A percentile compares a stretch with the other conserved stretches of the same genome.
Conservation (phyloP, 106 monocot genomes). For the Xerophyta viscosa region DNA sequence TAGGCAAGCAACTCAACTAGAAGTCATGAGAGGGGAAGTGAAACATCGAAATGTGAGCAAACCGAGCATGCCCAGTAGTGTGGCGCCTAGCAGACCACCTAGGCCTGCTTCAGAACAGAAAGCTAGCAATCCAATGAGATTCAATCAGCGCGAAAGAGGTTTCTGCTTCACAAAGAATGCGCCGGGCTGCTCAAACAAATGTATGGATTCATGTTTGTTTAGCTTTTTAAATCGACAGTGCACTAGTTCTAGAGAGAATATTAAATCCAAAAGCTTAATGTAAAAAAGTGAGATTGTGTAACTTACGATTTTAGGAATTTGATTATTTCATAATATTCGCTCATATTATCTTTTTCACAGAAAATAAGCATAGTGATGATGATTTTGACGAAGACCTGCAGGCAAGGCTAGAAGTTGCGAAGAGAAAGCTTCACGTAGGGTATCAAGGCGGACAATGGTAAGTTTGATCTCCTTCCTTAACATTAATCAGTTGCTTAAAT, state of each 20-base stretch:
- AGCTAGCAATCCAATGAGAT: neutral
- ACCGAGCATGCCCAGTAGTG: conserved; percentile 14
- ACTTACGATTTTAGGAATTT: too few relatives aligned
- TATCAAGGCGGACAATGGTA: conserved; percentile 83
- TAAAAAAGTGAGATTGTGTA: too few relatives aligned
- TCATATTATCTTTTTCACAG: too few relatives aligned
- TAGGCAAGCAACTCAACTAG: conserved; percentile 21
- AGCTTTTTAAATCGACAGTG: neutral
- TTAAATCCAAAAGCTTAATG: too few relatives aligned
- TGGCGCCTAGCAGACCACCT: conserved; percentile 18
- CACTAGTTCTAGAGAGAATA: too few relatives aligned
- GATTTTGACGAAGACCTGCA: conserved; percentile 1
- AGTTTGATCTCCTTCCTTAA: conserved; percentile 12
- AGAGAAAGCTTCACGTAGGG: conserved; percentile 67
- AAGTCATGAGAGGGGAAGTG: conserved; percentile 1
- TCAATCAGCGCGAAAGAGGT: conserved; percentile 10
- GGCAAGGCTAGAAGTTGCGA: conserved; percentile 49
- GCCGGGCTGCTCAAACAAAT: conserved; percentile 8
- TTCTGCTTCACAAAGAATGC: conserved; percentile 14
- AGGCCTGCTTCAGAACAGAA: conserved; percentile 11
- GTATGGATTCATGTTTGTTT: too few relatives aligned
- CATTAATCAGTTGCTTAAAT: neutral
- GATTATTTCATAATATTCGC: too few relatives aligned
- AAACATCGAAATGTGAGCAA: conserved; percentile 4
- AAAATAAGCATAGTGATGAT: conserved; percentile 34